Evolutionary conservation across 2,329 filamentous ascomycete species (phyloP), one percentile per base, ranked within the genome.

Genomic region (Neonectria faginata): DNA sequence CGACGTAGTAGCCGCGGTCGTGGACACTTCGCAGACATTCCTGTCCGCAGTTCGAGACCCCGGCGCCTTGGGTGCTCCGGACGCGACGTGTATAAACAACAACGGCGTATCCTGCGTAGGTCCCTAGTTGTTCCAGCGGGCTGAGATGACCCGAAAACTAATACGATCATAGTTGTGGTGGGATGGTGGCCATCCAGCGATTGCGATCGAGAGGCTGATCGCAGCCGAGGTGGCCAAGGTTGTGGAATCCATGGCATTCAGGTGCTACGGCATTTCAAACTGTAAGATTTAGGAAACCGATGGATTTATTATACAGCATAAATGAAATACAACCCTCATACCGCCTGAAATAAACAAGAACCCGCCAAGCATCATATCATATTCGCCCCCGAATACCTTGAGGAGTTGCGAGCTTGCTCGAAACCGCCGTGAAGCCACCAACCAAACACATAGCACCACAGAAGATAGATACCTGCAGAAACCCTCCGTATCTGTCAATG

Each of bases 401-500:
- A 0, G 27, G 16, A 1, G 57, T 69, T 44, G 27, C 54, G 2
- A 22, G 4, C 41, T 73, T 73, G 2, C 57, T 58, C 54, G 64
- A 7, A 52, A 66, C 20, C 10, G 25, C 64, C 67, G 74, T 25
- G 47, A 64, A 22, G 27, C 71, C 71, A 0, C 70, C 70, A 33
- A 59, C 33, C 8, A 73, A 27, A 1, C 67, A 72, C 67, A 73
- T 62, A 0, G 60, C 27, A 2, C 71, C 71, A 41, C 71, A 72
- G 0, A 73, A 71, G 1, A 73, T 60, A 7, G 71, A 74, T 1
- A 75, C 64, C 36, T 77, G 60, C 3, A 58, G 44, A 33, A 74
- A 77, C 0, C 73, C 67, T 0, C 57, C 78, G 59, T 83, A 84
- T 10, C 56, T 69, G 3, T 79, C 74, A 3, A 87, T 11, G 9